Percentiles rank a stretch among this genome's conserved stretches.
Conservation (phyloP, 805 yeast genomes). For the Yarrowia keelungensis region DNA sequence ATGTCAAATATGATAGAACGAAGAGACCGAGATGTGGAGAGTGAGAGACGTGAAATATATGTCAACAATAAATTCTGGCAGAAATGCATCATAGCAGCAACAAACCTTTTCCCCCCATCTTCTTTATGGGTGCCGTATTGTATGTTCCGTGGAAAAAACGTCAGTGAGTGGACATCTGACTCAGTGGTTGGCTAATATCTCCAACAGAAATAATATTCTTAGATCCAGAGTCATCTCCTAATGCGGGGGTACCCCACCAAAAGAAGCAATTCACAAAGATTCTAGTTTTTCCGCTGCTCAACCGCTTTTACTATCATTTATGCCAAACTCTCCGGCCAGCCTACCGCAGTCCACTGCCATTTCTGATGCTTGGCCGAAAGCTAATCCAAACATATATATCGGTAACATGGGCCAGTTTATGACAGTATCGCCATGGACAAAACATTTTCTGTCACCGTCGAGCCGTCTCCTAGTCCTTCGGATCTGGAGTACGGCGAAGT, state of each 20-base stretch:
- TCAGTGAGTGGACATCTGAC: neutral
- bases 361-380: constrained; percentile 19
- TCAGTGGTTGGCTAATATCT: neutral
- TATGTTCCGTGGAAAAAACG: neutral
- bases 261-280: neutral
- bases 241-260: constrained; percentile 2
- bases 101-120: neutral
- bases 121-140: neutral
- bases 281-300: neutral
- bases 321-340: constrained; percentile 3
- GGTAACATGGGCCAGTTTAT: neutral
- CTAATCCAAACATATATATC: neutral
- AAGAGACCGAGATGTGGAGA: neutral
- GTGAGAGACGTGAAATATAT: neutral
- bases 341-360: constrained; percentile 28
- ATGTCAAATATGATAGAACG: neutral
- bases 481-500: constrained; percentile 14
- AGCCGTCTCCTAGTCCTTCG: constrained; percentile 20
- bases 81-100: neutral
- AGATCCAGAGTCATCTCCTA: neutral
- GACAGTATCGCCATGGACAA: constrained; percentile 21
- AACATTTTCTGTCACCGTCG: constrained; percentile 2
- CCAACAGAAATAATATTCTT: neutral
- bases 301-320: neutral
- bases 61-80: neutral